These are phyloP conservation scores for Colletotrichum sp. DNA, from an alignment of 2,329 filamentous ascomycete genomes.

Conservation along the genomic window DNA sequence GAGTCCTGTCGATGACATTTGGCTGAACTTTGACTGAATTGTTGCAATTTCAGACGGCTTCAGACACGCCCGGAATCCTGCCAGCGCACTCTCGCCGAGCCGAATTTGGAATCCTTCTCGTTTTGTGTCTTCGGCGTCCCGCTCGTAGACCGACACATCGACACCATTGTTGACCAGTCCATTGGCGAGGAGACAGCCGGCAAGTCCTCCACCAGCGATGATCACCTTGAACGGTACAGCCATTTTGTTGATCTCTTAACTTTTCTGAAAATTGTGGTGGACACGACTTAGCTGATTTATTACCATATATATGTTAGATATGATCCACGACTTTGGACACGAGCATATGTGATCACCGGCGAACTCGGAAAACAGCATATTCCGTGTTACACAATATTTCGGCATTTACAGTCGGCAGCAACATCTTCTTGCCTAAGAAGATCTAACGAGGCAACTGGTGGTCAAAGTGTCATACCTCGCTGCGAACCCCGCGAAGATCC, in stretches of 20 bases:
- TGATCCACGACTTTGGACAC: not conserved
- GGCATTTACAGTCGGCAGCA: not conserved
- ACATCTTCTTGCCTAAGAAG: not conserved
- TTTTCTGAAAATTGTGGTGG: no score
- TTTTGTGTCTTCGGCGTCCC: not conserved
- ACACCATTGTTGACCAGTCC: not conserved
- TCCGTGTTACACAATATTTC: not conserved
- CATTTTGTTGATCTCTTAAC: not conserved
- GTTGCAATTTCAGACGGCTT: not conserved
- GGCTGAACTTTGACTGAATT: not conserved
- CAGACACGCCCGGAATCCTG: not conserved
- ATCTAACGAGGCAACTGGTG: not conserved
- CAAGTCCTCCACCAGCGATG: not conserved
- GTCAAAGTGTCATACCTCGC: not conserved
- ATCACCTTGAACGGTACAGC: not conserved
- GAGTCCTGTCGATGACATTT: not conserved
- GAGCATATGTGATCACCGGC: not conserved
- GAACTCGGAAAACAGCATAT: not conserved
- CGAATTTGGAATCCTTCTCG: not conserved
- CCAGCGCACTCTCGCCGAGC: not conserved
- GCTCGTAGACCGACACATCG: not conserved
- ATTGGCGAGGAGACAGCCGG: not conserved
- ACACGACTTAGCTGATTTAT: not conserved
- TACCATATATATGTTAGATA: not conserved
- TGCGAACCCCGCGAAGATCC: not conserved